Conservation (phyloP, 2,329 filamentous ascomycete genomes). For the Venturia oleaginea region DNA sequence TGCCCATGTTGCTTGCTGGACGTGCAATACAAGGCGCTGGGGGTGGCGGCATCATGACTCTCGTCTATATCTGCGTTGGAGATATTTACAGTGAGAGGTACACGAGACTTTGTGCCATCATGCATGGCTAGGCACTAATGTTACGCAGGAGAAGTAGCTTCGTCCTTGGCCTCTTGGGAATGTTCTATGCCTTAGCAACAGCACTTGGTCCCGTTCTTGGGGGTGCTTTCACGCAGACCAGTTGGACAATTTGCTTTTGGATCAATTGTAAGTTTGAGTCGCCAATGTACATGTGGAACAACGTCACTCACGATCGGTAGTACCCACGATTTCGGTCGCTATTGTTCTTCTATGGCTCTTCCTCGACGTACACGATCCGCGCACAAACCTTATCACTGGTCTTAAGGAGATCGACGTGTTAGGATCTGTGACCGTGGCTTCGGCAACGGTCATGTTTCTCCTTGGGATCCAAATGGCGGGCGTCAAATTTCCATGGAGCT, state of each 20-base stretch:
- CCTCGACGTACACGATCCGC: conserved; percentile 47
- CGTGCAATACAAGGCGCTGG: conserved; percentile 50
- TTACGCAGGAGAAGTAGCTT: conserved; percentile 23
- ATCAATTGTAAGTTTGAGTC: conserved; percentile 24
- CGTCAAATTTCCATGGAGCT: conserved; percentile 43
- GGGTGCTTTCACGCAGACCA: conserved; percentile 38
- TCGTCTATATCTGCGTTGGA: conserved; percentile 51
- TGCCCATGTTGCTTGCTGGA: conserved; percentile 46
- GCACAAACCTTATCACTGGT: conserved; percentile 39
- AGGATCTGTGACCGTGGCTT: conserved; percentile 43
- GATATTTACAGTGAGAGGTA: conserved; percentile 36
- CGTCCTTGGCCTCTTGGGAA: conserved; percentile 17
- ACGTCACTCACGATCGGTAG: conserved; percentile 19
- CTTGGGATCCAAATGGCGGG: conserved; percentile 48
- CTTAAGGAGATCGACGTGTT: conserved; percentile 46
- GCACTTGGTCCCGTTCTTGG: conserved; percentile 45
- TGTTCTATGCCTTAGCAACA: conserved; percentile 46
- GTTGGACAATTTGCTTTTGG: conserved; percentile 43
- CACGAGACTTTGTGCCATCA: not conserved
- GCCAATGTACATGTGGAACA: conserved; percentile 14
- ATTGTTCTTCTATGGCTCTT: conserved; percentile 43
- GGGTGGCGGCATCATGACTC: conserved; percentile 48
- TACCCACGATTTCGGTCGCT: conserved; percentile 42
- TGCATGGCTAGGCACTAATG: conserved; percentile 14
- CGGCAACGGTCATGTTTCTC: conserved; percentile 42